Percentiles rank a stretch among this genome's conserved stretches.
These are phyloP conservation scores for Amanita inopinata DNA, from an alignment of 768 basidiomycete species.

Conservation along the genomic window DNA sequence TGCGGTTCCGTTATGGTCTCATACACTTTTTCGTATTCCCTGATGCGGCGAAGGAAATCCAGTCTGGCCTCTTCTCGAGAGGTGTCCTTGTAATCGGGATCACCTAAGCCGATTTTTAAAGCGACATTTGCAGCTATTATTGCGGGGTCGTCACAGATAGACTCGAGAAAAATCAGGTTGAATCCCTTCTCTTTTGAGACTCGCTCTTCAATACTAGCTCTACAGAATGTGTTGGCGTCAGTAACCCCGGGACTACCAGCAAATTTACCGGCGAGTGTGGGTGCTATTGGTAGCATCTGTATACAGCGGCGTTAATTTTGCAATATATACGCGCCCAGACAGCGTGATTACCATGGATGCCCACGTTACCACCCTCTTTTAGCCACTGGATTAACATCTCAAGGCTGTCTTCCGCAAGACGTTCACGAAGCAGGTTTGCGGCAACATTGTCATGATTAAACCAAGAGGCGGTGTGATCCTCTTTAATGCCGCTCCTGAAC, in stretches of 20 bases:
- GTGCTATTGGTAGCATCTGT: constrained; percentile 97
- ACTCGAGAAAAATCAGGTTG: constrained; percentile 88
- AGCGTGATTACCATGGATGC: constrained; percentile 74
- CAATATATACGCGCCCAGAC: not conserved
- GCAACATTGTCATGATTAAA: constrained; percentile 82
- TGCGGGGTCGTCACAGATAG: constrained; percentile 86
- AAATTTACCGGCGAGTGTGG: constrained; percentile 47
- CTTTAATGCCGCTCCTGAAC: constrained; percentile 67
- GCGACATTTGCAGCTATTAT: constrained; percentile 95
- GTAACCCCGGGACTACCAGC: not conserved
- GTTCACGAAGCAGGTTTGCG: constrained; percentile 69
- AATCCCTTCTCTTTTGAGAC: constrained; percentile 83
- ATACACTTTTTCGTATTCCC: constrained; percentile 90
- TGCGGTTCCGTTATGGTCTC: constrained; percentile 90
- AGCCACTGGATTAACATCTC: constrained; percentile 95
- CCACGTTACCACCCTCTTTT: constrained; percentile 92
- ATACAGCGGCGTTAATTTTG: not conserved
- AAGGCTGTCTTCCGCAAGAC: constrained; percentile 81
- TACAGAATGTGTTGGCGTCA: constrained; percentile 17
- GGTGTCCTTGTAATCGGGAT: constrained; percentile 94
- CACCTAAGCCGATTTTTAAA: constrained; percentile 90
- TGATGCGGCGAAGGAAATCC: constrained; percentile 89
- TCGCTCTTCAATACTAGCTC: constrained; percentile 77
- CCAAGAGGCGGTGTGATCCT: constrained; percentile 85
- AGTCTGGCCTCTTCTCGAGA: constrained; percentile 75